These are phyloP conservation scores for Boletellus ananiceps DNA, from an alignment of 768 basidiomycete species.

Conservation along the genomic window DNA sequence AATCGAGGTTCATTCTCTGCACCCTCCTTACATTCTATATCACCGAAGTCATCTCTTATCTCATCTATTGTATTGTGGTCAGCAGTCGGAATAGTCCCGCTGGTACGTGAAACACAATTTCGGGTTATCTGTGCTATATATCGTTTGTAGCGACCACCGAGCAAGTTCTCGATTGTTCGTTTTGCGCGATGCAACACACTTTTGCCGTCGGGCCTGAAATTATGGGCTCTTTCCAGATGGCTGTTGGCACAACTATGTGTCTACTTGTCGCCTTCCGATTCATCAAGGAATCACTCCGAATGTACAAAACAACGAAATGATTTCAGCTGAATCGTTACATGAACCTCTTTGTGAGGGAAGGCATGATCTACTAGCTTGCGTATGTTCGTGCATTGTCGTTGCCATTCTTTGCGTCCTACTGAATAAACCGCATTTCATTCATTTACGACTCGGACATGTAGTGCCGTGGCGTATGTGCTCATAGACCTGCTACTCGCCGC, in stretches of 20 bases:
- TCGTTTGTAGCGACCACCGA: background rate
- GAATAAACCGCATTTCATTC: background rate
- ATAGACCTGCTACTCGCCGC: background rate
- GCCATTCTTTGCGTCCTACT: background rate
- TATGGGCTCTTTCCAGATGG: background rate
- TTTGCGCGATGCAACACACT: background rate
- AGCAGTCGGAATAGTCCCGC: no score
- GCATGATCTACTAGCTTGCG: background rate
- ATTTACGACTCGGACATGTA: background rate
- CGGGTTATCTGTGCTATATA: background rate
- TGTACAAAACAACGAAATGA: background rate
- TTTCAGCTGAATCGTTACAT: background rate
- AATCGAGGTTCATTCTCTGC: background rate
- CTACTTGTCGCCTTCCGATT: background rate
- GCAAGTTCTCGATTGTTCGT: background rate
- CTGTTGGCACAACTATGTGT: background rate
- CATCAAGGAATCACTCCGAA: background rate
- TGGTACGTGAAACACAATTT: background rate
- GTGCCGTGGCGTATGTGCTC: background rate
- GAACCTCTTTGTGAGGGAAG: background rate
- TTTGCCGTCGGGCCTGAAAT: background rate
- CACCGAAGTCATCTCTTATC: background rate
- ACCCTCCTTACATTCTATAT: background rate
- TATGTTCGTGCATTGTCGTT: background rate
- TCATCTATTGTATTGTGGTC: background rate